Percentiles rank a stretch among this genome's conserved stretches.
Evolutionary conservation across 2,329 filamentous ascomycete genomes (phyloP).

Genomic region (Sporothrix brunneoviolacea): DNA sequence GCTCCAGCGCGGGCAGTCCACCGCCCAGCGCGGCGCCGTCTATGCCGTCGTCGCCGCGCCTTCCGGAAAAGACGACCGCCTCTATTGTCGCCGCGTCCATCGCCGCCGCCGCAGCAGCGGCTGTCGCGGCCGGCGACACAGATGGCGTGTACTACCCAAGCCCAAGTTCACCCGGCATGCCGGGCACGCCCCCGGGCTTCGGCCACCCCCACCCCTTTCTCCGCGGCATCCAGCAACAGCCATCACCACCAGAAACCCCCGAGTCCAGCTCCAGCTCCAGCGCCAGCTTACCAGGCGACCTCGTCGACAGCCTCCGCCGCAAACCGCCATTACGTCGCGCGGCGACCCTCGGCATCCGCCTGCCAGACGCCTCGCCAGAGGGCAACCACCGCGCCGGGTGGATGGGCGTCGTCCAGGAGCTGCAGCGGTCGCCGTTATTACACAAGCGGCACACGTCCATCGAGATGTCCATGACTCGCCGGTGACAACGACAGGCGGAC

Average conservation of each 20-base stretch:
- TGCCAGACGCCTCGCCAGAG: conserved; percentile 36
- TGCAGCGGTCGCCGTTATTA: conserved; percentile 55
- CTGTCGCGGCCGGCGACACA: conserved; percentile 3
- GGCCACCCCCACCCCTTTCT: conserved; percentile 10
- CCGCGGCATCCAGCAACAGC: conserved; percentile 7
- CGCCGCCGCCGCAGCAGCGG: conserved; percentile 11
- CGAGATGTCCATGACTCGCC: conserved; percentile 44
- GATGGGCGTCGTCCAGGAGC: conserved; percentile 57
- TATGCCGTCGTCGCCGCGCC: conserved; percentile 18
- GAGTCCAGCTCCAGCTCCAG: conserved; percentile 17
- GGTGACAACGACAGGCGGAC: conserved; percentile 8
- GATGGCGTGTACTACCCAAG: conserved; percentile 8
- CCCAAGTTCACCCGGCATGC: not conserved
- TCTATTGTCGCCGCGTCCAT: conserved; percentile 12
- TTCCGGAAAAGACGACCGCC: conserved; percentile 25
- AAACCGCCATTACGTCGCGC: conserved; percentile 46
- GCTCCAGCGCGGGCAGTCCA: not conserved
- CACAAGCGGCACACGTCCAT: conserved; percentile 57
- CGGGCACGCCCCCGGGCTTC: not conserved
- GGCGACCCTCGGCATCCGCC: conserved; percentile 40
- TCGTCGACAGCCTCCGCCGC: conserved; percentile 38
- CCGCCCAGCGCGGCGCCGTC: conserved; percentile 10
- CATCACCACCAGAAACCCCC: not conserved
- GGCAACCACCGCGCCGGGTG: conserved; percentile 48
- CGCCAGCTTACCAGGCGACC: conserved; percentile 31